Conservation (phyloP, 176 grass and related monocot species). For the Hyparrhenia diplandra region DNA sequence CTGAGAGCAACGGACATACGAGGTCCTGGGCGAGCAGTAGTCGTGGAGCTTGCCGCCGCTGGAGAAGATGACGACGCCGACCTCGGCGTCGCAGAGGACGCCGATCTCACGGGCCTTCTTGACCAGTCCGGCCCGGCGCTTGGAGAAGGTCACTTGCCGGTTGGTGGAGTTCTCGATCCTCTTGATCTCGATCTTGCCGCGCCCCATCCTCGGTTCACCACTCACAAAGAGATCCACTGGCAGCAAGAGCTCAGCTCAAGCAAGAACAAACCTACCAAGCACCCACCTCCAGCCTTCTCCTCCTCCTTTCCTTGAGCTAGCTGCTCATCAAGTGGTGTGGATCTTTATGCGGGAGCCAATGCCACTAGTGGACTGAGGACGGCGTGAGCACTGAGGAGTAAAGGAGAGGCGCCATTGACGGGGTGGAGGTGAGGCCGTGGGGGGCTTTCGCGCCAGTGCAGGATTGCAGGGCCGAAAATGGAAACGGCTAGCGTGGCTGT, state of each 20-base stretch:
- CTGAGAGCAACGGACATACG: constrained; percentile 32
- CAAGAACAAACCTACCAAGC: not conserved
- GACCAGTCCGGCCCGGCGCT: constrained; percentile 74
- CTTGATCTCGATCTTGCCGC: constrained; percentile 98
- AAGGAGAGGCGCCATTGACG: constrained; percentile 43
- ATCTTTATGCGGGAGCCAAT: constrained; percentile 22
- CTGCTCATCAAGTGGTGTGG: not conserved
- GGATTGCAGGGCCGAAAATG: constrained; percentile 47
- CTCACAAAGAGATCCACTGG: not conserved
- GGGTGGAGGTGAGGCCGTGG: constrained; percentile 27
- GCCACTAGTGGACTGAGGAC: not conserved
- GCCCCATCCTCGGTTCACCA: constrained; percentile 46
- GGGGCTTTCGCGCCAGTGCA: constrained; percentile 53
- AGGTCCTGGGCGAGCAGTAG: constrained; percentile 70
- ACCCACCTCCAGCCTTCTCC: not conserved
- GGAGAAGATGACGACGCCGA: constrained; percentile 94
- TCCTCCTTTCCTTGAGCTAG: not conserved
- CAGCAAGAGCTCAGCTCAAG: not conserved
- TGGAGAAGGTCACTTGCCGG: constrained; percentile 88
- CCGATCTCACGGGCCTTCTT: constrained; percentile 97
- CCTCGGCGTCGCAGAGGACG: constrained; percentile 83
- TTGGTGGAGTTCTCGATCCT: constrained; percentile 97
- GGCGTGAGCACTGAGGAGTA: constrained; percentile 16
- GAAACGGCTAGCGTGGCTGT: constrained; percentile 33
- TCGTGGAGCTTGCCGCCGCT: constrained; percentile 90